Base-by-base conservation (phyloP, 2,329 filamentous ascomycete species). In the Aureobasidium subglaciale region DNA sequence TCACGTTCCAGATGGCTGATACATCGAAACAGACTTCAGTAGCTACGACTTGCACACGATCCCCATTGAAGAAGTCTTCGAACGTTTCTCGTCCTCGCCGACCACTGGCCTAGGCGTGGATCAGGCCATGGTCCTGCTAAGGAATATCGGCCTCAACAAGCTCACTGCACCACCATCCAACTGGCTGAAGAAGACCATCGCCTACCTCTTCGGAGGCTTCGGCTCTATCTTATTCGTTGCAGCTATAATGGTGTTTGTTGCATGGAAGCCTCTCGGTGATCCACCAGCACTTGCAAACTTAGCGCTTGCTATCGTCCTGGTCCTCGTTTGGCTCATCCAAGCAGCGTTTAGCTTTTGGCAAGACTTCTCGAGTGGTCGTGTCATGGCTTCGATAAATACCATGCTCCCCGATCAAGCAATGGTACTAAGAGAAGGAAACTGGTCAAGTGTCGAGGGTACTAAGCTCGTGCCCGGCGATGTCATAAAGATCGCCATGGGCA, bases 151-250 rank as follows among this genome's bases (percentile, higher is more conserved):
- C 32, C 79, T 71, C 58, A 91, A 91, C 64, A 77, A 78, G 7
- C 84, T 84, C 4, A 83, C 85, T 4, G 78, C 82, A 3, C 82
- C 86, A 1, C 81, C 83, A 13, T 85, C 83, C 4, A 79, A 78
- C 58, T 76, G 78, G 59, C 67, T 83, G 41, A 73, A 74, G 40
- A 81, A 81, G 58, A 76, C 83, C 5, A 70, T 85, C 30, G 80
- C 80, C 16, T 91, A 91, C 69, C 83, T 90, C 63, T 90, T 90
- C 71, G 85, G 84, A 60, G 87, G 87, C 1, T 92, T 91, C 61
- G 87, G 87, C 2, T 77, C 81, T 1, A 81, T 92, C 49, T 76
- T 91, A 3, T 76, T 90, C 6, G 65, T 84, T 2, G 87, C 85
- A 16, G 76, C 80, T 18, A 79, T 90, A 32, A 76, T 91, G 2